These are phyloP conservation scores for Lecanosticta acicola DNA, from an alignment of 2,329 filamentous ascomycete species.

Conservation along the genomic window DNA sequence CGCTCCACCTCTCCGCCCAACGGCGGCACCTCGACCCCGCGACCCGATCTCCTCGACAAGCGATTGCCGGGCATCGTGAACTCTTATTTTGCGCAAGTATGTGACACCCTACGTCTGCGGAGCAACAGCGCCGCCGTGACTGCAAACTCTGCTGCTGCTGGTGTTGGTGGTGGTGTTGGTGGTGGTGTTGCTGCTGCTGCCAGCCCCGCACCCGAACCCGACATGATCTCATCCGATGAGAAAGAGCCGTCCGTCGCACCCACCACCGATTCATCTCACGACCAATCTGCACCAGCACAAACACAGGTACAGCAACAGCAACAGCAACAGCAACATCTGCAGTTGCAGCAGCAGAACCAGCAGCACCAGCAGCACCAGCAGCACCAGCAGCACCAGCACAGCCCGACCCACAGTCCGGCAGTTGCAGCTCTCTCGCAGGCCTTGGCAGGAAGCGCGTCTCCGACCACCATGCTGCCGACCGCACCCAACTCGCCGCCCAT, in stretches of 20 bases:
- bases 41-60: slow-evolving; percentile 84
- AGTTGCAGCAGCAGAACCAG: slow-evolving; percentile 4
- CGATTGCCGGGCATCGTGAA: slow-evolving; percentile 87
- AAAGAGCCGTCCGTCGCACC: slow-evolving; percentile 4
- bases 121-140: slow-evolving; percentile 36
- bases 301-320: not conserved
- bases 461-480: slow-evolving; percentile 24
- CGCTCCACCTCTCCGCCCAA: slow-evolving; percentile 81
- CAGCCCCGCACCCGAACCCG: slow-evolving; percentile 33
- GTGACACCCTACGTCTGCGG: slow-evolving; percentile 62
- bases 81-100: slow-evolving; percentile 99
- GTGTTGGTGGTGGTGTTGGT: no score
- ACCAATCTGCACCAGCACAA: not conserved
- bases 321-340: slow-evolving; percentile 15
- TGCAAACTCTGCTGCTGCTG: slow-evolving; percentile 15
- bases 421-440: slow-evolving; percentile 17
- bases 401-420: slow-evolving; percentile 11
- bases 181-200: no score
- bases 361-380: slow-evolving; percentile 1
- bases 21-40: slow-evolving; percentile 73
- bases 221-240: slow-evolving; percentile 13
- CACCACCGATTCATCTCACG: not conserved
- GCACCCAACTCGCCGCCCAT: slow-evolving; percentile 32
- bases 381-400: slow-evolving; percentile 14
- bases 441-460: slow-evolving; percentile 15